phyloP scores from a whole-genome alignment of 768 basidiomycete genomes.

The Sutorius australiensis region DNA sequence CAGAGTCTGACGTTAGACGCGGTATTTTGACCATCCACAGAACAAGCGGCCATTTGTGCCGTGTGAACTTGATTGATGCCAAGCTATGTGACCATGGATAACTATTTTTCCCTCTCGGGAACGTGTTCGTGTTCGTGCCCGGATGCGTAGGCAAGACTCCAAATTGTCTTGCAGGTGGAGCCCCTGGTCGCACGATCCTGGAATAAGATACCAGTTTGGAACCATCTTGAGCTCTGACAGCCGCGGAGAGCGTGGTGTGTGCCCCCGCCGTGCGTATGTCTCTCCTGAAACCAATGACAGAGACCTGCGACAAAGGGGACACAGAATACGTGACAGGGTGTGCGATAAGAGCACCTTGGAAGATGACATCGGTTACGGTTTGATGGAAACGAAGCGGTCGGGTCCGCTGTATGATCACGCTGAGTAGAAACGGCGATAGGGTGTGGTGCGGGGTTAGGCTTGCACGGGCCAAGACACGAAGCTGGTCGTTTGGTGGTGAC shows the following conservation, averaged over 20 bases:
- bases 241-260: background rate
- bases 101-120: background rate
- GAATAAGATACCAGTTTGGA: background rate
- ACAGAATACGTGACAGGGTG: background rate
- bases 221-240: background rate
- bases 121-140: background rate
- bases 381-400: background rate
- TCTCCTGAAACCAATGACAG: background rate
- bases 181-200: background rate
- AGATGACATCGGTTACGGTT: background rate
- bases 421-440: background rate
- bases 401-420: background rate
- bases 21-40: background rate
- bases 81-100: background rate
- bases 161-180: background rate
- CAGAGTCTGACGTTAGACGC: background rate
- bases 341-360: background rate
- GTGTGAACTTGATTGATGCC: background rate
- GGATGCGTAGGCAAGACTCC: background rate
- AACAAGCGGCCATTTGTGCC: background rate
- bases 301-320: background rate
- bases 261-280: background rate
- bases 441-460: conserved; percentile 11
- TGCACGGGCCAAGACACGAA: background rate
- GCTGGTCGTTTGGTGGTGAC: background rate